Conservation (phyloP, 2,329 filamentous ascomycete genomes). For the Phaeosphaeria sp. region DNA sequence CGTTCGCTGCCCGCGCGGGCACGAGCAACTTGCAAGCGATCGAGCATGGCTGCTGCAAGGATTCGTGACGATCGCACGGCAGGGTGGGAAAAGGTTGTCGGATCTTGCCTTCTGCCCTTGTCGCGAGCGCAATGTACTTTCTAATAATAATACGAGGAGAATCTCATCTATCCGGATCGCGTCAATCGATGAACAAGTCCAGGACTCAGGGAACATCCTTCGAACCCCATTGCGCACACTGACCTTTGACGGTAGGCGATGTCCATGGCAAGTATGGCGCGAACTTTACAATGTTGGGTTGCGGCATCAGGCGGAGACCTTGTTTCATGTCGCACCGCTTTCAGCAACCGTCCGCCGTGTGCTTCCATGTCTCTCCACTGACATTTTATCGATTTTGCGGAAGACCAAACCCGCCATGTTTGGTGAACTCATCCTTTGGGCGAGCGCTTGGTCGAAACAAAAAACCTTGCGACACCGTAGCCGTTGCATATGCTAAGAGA, state of each 20-base stretch:
- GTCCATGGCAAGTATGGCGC: too few species aligned
- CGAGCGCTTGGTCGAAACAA: slow-evolving; percentile 3
- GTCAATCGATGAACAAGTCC: neutral
- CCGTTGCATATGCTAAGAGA: slow-evolving; percentile 6
- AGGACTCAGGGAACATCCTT: neutral
- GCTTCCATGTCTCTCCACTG: neutral
- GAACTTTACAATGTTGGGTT: neutral
- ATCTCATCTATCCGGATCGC: neutral
- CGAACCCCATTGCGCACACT: neutral
- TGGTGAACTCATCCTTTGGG: neutral
- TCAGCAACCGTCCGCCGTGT: neutral
- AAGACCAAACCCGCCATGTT: slow-evolving; percentile 5
- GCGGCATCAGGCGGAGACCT: neutral
- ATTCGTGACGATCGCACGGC: neutral
- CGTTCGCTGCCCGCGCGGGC: neutral
- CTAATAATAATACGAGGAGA: neutral
- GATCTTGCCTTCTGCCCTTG: neutral
- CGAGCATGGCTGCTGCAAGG: neutral
- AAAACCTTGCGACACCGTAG: neutral
- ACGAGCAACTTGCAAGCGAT: neutral
- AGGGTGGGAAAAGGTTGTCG: neutral
- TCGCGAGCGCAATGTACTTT: neutral
- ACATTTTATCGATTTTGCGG: neutral
- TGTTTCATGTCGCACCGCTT: neutral
- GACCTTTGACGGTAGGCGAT: too few species aligned